Conservation (phyloP, 306 rosid species). For the Mimosa pudica region DNA sequence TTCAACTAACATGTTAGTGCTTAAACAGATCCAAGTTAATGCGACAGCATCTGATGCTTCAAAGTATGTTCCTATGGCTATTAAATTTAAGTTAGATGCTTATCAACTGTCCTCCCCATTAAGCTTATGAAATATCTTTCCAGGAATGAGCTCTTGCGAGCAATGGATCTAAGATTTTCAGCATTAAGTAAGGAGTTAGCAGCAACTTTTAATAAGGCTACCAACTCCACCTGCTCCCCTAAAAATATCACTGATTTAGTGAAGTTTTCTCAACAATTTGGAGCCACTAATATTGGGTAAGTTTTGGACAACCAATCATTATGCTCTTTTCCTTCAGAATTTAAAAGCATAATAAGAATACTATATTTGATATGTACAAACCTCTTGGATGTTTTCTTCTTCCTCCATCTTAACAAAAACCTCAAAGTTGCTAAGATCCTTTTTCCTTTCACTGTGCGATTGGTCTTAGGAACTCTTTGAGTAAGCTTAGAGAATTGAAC, state of each 20-base stretch:
- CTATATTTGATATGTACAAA: background rate
- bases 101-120: constrained; percentile 37
- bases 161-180: constrained; percentile 84
- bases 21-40: constrained; percentile 64
- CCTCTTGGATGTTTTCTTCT: constrained; percentile 18
- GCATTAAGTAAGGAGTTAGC: constrained; percentile 68
- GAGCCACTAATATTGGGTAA: constrained; percentile 69
- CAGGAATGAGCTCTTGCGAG: constrained; percentile 89
- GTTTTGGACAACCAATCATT: constrained; percentile 26
- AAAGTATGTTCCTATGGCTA: constrained; percentile 68
- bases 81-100: constrained; percentile 34
- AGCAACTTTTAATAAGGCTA: constrained; percentile 53
- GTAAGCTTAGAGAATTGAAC: constrained; percentile 56
- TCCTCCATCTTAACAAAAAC: constrained; percentile 15
- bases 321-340: constrained; percentile 23
- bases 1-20: constrained; percentile 43
- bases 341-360: constrained; percentile 4
- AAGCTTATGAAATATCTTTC: constrained; percentile 46
- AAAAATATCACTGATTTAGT: constrained; percentile 52
- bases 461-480: constrained; percentile 60
- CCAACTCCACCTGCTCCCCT: constrained; percentile 48
- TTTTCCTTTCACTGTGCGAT: constrained; percentile 28
- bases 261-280: constrained; percentile 60
- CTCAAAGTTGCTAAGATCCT: constrained; percentile 14
- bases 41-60: constrained; percentile 65